Base-by-base conservation (phyloP, 164 flowering plant species). In the Paratinospora sagittata region DNA sequence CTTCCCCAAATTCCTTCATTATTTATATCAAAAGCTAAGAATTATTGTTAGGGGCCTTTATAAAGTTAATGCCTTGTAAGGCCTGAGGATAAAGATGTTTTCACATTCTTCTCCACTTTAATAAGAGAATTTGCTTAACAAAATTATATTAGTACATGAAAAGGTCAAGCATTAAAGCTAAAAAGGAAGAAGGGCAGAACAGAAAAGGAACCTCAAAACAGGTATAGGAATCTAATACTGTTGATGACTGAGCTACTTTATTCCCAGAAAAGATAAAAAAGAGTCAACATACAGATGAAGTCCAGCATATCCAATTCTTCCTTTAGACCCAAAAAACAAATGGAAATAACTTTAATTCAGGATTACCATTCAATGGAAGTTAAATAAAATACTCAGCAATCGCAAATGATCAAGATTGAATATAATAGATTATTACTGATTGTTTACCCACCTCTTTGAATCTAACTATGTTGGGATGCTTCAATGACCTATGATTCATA, bases 401-500 rank as follows among this genome's bases (percentile, higher is more conserved):
- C 55, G 16, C 3, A 49, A 11, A 49, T 7, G 12, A 49, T n/a
- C n/a, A 49, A 13, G n/a, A 26, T 66, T 37, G 37, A 16, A 68
- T n/a, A n/a, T 17, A 73, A 64, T 2, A n/a, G n/a, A n/a, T n/a
- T n/a, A n/a, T n/a, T n/a, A n/a, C n/a, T n/a, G n/a, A n/a, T n/a
- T n/a, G n/a, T n/a, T 13, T 52, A 74, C 71, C 60, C 17, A 88
- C 95, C 95, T 89, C 95, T 73, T 88, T 89, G 81, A 89, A 89
- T 72, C 87, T 80, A 60, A 88, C 75, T 66, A 88, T 89, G 73
- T 89, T 88, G 64, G 95, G 90, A 74, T 89, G 95, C 77, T 78
- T 85, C 75, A 89, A 78, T n/a, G 91, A 86, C 66, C 94, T 85
- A 30, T 89, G 94, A 79, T 89, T 89, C 86, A 88, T 88, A 24